A percentile compares a stretch with the other conserved stretches of the same genome.
Conservation (phyloP, 495 filamentous ascomycete genomes). For the Bombardia bombarda region DNA sequence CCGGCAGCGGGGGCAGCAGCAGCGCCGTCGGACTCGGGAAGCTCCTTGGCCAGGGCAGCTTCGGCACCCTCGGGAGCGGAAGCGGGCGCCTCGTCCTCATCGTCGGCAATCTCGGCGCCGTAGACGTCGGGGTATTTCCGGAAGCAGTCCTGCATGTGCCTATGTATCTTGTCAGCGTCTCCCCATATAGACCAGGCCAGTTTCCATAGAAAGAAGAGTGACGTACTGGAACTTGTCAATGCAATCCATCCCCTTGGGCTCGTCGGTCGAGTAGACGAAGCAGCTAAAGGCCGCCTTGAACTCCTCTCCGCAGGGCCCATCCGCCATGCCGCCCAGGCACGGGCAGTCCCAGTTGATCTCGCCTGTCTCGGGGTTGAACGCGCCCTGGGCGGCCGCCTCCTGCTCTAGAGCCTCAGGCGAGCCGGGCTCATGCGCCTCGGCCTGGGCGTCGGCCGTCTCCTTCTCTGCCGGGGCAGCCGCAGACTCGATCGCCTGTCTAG, state of each 20-base stretch:
- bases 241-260: constrained; percentile 98
- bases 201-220: no score
- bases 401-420: constrained; percentile 53
- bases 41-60: constrained; percentile 3
- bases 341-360: constrained; percentile 99
- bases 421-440: constrained; percentile 9
- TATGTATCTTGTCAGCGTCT: constrained; percentile 23
- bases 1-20: neutral
- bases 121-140: constrained; percentile 84
- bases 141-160: constrained; percentile 97
- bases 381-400: constrained; percentile 76
- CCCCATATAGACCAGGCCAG: no score
- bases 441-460: constrained; percentile 16
- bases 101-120: constrained; percentile 79
- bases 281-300: constrained; percentile 95
- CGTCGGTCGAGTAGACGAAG: constrained; percentile 88
- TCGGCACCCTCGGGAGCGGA: constrained; percentile 7
- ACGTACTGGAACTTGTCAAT: constrained; percentile 95
- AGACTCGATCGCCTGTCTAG: no score
- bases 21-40: neutral
- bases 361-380: constrained; percentile 95
- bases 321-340: constrained; percentile 93
- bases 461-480: constrained; percentile 14
- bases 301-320: constrained; percentile 91
- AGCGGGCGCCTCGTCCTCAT: constrained; percentile 47